Evolutionary conservation across 2,329 filamentous ascomycete species (phyloP), one percentile per base, ranked within the genome.

Genomic region (Colletotrichum falcatum): DNA sequence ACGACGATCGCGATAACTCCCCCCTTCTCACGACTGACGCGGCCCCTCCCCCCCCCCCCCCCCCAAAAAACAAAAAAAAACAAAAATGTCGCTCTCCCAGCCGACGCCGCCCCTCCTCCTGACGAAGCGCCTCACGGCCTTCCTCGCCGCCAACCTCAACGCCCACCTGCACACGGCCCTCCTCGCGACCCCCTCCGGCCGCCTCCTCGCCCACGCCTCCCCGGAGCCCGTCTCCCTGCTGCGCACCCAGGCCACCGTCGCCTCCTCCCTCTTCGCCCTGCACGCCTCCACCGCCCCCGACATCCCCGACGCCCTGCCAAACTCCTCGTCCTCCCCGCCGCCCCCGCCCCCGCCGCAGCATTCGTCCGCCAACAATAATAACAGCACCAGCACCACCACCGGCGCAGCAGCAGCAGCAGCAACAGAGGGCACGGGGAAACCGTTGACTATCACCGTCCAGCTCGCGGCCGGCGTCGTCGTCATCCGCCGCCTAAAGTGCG

Each of bases 211-310:
- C 66, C 88, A 90, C 78, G 87, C 89, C 48, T 88, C 87, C 23
- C 71, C 70, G 39, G 53, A 69, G n/a, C 82, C 88, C 59, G 87
- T 89, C 74, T 81, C 85, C 70, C 81, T 84, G 26, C 85, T 91
- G 48, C 88, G 89, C 75, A 89, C 87, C 12, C 88, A 91, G 78
- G 88, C 87, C 74, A 91, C 89, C 69, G 87, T 91, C 70, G 89
- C 89, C 51, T 87, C 88, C 68, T 89, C 87, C 7, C 84, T 91
- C 26, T 89, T 89, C 82, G 82, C 84, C 26, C 84, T 90, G 53
- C 89, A 91, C 78, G 82, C 85, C 49, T 80, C 82, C 30, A 81
- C 82, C 16, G 81, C 81, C 35, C 75, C 79, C 58, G 78, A 81
- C 63, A 78, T 87, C 7, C 78, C 82, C 44, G 80, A 82, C 16